Evolutionary conservation across 768 basidiomycete genomes (phyloP).

Genomic region (Boletus bicolor): DNA sequence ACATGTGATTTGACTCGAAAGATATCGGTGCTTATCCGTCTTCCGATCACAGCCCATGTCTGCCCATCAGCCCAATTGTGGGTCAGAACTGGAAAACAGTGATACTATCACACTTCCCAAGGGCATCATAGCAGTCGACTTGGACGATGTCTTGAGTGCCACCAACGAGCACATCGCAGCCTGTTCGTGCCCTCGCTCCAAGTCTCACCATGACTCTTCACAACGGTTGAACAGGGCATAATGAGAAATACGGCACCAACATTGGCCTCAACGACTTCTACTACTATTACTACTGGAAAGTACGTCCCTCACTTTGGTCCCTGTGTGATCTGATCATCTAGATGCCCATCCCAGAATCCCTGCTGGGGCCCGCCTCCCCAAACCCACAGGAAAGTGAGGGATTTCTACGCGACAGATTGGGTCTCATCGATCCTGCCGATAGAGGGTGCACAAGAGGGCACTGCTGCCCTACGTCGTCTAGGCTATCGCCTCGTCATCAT

Average conservation of each 20-base stretch:
- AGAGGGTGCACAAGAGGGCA: slow-evolving; percentile 58
- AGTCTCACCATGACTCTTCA: background rate
- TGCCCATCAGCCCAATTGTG: background rate
- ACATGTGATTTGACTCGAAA: slow-evolving; percentile 12
- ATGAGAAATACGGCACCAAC: slow-evolving; percentile 49
- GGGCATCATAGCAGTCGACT: slow-evolving; percentile 57
- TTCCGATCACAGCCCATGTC: background rate
- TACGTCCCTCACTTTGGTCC: slow-evolving; percentile 15
- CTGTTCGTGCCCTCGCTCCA: slow-evolving; percentile 37
- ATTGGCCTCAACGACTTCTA: slow-evolving; percentile 58
- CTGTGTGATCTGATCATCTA: background rate
- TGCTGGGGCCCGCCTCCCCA: slow-evolving; percentile 61
- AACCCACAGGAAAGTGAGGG: slow-evolving; percentile 55
- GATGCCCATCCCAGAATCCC: slow-evolving; percentile 35
- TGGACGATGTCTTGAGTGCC: slow-evolving; percentile 65
- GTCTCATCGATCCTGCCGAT: slow-evolving; percentile 50
- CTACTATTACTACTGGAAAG: slow-evolving; percentile 81
- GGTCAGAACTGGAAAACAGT: background rate
- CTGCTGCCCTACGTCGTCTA: slow-evolving; percentile 51
- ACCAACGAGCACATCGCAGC: slow-evolving; percentile 58
- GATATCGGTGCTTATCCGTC: background rate
- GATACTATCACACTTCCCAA: slow-evolving; percentile 10
- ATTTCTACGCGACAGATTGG: slow-evolving; percentile 53
- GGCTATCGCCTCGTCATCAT: slow-evolving; percentile 72
- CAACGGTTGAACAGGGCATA: slow-evolving; percentile 53